Evolutionary conservation across 352 stramenopile genomes (phyloP).

Genomic region (Aphanomyces cochlioides): DNA sequence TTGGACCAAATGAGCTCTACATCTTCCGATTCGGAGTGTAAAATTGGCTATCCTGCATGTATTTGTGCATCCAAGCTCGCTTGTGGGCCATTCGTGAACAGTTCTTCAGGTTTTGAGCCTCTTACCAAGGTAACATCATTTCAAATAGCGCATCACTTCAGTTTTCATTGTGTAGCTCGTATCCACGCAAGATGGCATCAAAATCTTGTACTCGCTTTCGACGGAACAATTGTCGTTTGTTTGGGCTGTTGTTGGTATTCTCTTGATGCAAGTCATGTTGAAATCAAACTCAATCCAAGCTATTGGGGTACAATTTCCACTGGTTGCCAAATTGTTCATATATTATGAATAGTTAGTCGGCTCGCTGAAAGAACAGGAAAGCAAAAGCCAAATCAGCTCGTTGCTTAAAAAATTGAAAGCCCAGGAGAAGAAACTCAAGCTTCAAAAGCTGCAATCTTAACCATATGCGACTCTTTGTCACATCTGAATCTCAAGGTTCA

Average conservation of each 20-base stretch:
- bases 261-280: slow-evolving; percentile 26
- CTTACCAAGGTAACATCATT: slow-evolving; percentile 33
- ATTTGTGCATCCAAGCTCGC: slow-evolving; percentile 44
- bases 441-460: slow-evolving; percentile 12
- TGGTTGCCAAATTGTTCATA: neutral
- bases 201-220: neutral
- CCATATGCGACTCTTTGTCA: no score
- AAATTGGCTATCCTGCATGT: slow-evolving; percentile 51
- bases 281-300: slow-evolving; percentile 20
- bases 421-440: slow-evolving; percentile 30
- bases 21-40: slow-evolving; percentile 34
- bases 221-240: slow-evolving; percentile 9
- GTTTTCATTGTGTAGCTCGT: neutral
- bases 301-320: slow-evolving; percentile 11
- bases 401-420: slow-evolving; percentile 26
- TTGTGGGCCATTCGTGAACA: slow-evolving; percentile 55
- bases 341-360: slow-evolving; percentile 10
- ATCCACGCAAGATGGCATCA: slow-evolving; percentile 5
- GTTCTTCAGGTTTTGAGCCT: slow-evolving; percentile 43
- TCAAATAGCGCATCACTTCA: neutral
- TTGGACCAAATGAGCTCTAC: slow-evolving; percentile 24
- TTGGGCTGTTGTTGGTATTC: slow-evolving; percentile 6
- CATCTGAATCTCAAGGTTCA: no score
- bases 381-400: slow-evolving; percentile 11
- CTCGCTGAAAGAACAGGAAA: slow-evolving; percentile 27